Conservation (phyloP, 225 moss, liverwort and hornwort species). For the Physcomitrium patens region DNA sequence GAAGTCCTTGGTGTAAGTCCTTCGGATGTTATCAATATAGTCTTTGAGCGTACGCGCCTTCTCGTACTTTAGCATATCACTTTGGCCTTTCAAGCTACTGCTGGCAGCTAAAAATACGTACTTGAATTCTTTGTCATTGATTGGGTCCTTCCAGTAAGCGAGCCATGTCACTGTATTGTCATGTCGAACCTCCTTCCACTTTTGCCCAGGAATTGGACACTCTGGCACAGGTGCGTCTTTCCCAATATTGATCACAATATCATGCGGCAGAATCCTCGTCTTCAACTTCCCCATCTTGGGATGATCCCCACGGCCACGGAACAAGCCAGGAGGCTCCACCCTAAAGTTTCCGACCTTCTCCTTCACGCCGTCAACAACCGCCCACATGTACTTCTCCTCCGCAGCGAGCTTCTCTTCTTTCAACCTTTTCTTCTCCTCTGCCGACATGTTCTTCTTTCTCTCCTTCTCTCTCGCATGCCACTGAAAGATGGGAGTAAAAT, state of each 20-base stretch:
- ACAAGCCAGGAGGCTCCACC: conserved; percentile 95
- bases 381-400: conserved; percentile 99
- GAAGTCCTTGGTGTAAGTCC: conserved; percentile 80
- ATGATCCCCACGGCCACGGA: conserved; percentile 97
- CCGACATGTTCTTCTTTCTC: conserved; percentile 75
- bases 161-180: conserved; percentile 96
- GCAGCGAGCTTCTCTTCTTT: conserved; percentile 82
- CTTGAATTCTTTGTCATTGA: conserved; percentile 93
- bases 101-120: conserved; percentile 95
- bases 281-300: conserved; percentile 99
- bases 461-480: conserved; percentile 88
- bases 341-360: conserved; percentile 98
- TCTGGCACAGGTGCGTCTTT: conserved; percentile 80
- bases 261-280: conserved; percentile 77
- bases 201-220: conserved; percentile 93
- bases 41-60: conserved; percentile 90
- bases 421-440: conserved; percentile 89
- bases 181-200: conserved; percentile 93
- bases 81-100: conserved; percentile 93
- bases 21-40: conserved; percentile 85
- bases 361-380: conserved; percentile 92
- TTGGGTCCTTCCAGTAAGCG: conserved; percentile 97
- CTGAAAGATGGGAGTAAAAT: conserved; percentile 88
- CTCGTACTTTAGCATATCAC: conserved; percentile 98
- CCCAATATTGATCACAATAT: conserved; percentile 95